phyloP scores from a whole-genome alignment of 768 basidiomycete species.

The Sutorius australiensis region DNA sequence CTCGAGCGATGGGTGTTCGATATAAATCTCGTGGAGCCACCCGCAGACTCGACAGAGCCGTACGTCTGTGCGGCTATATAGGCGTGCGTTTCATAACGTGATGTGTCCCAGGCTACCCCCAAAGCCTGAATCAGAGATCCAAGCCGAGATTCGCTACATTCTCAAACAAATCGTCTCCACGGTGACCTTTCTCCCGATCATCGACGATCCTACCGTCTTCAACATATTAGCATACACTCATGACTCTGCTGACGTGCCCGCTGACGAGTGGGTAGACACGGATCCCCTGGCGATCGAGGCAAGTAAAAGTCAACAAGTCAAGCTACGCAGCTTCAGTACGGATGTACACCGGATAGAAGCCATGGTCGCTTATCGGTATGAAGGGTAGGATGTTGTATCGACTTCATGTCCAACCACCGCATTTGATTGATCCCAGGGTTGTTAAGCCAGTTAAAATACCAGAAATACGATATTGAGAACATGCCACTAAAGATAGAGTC shows the following conservation, averaged over 20 bases:
- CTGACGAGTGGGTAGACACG: slow-evolving; percentile 93
- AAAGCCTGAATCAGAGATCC: slow-evolving; percentile 85
- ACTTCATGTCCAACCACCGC: background rate
- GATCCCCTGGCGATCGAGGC: slow-evolving; percentile 91
- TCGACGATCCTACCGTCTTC: slow-evolving; percentile 94
- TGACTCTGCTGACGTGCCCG: slow-evolving; percentile 88
- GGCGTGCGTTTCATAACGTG: background rate
- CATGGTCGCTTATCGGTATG: slow-evolving; percentile 96
- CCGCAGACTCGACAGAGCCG: slow-evolving; percentile 47
- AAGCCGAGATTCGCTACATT: slow-evolving; percentile 95
- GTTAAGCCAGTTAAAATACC: background rate
- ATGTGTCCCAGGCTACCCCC: slow-evolving; percentile 40
- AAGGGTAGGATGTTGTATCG: slow-evolving; percentile 45
- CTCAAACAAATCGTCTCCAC: slow-evolving; percentile 97
- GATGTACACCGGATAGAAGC: slow-evolving; percentile 97
- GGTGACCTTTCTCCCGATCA: slow-evolving; percentile 93
- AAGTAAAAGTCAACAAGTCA: slow-evolving; percentile 89
- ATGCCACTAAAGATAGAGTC: background rate
- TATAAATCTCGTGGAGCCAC: slow-evolving; percentile 74
- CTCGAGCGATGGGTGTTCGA: slow-evolving; percentile 99
- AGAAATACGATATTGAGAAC: background rate
- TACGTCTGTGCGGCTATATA: slow-evolving; percentile 32
- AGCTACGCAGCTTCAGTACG: slow-evolving; percentile 94
- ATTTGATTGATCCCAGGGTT: background rate
- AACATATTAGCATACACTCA: slow-evolving; percentile 96